Conservation (phyloP, 352 stramenopile genomes). For the Phytopythium aichiense region DNA sequence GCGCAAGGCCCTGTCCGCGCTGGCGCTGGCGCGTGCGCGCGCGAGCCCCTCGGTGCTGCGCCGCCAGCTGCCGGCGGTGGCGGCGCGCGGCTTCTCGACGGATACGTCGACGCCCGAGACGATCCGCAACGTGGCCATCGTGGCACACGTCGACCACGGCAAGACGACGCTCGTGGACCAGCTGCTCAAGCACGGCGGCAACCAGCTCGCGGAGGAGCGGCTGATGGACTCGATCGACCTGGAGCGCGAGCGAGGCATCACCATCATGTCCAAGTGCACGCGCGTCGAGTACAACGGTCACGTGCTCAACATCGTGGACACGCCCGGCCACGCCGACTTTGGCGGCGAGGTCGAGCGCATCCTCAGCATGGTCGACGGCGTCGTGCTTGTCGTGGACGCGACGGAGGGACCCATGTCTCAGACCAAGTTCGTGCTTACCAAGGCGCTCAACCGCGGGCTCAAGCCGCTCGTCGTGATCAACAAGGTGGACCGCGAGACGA, state of each 20-base stretch:
- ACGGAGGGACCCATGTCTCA: conserved; percentile 97
- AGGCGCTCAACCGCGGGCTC: conserved; percentile 91
- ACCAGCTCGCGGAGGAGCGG: conserved; percentile 78
- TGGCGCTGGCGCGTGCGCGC: conserved; percentile 26
- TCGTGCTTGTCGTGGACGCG: conserved; percentile 97
- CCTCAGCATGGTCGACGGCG: conserved; percentile 96
- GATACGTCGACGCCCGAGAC: conserved; percentile 32
- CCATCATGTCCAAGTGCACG: conserved; percentile 99
- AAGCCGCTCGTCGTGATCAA: conserved; percentile 98
- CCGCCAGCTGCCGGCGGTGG: conserved; percentile 18
- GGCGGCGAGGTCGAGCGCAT: conserved; percentile 98
- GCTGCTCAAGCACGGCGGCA: conserved; percentile 95
- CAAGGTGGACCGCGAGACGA: conserved; percentile 96
- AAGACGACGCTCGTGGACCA: conserved; percentile 99
- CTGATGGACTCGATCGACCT: conserved; percentile 99
- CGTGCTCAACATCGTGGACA: conserved; percentile 98
- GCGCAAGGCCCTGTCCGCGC: conserved; percentile 39
- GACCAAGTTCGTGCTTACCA: conserved; percentile 98
- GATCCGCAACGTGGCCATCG: conserved; percentile 89
- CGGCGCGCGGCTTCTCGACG: conserved; percentile 42
- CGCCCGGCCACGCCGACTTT: conserved; percentile 98
- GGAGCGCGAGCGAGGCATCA: conserved; percentile 98
- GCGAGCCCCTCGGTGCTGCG: conserved; percentile 20
- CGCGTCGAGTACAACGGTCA: conserved; percentile 93
- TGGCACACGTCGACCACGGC: conserved; percentile 98